A percentile compares a stretch with the other conserved stretches of the same genome.
These are phyloP conservation scores for Solidago caesia DNA, from an alignment of 129 eudicot species.

Conservation along the genomic window DNA sequence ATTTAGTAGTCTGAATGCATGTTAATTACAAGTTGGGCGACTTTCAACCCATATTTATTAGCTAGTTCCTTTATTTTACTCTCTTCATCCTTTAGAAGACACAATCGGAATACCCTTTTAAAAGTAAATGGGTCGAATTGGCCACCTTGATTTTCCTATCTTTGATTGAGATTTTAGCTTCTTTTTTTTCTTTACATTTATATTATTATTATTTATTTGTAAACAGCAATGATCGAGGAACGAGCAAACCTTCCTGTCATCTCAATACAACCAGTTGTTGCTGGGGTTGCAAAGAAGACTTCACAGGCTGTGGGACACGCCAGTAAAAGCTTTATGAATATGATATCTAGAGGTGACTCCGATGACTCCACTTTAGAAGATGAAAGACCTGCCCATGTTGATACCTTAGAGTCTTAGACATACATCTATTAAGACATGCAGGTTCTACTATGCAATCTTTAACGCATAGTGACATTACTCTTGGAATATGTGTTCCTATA, in stretches of 20 bases:
- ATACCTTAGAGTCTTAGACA: slow-evolving; percentile 14
- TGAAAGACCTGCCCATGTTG: slow-evolving; percentile 19
- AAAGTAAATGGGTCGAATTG: not conserved
- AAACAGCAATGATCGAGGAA: slow-evolving; percentile 82
- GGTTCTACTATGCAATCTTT: not conserved
- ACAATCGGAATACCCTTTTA: not conserved
- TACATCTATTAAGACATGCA: not conserved
- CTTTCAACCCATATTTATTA: not conserved
- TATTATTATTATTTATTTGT: not conserved
- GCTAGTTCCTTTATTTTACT: not conserved
- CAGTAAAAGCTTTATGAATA: slow-evolving; percentile 53
- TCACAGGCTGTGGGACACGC: slow-evolving; percentile 73
- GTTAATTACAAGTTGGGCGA: not conserved
- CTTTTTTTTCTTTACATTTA: not conserved
- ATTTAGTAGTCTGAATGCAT: not conserved
- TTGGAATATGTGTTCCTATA: not conserved
- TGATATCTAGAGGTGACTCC: slow-evolving; percentile 49
- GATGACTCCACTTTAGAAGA: slow-evolving; percentile 34
- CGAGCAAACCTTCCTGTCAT: slow-evolving; percentile 77
- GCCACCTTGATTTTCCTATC: slow-evolving; percentile 1
- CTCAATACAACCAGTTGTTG: slow-evolving; percentile 68
- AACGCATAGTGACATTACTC: not conserved
- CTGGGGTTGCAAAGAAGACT: slow-evolving; percentile 82
- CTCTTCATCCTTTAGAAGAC: not conserved
- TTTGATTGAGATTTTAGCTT: not conserved